Base-by-base conservation (phyloP, 2,329 filamentous ascomycete species). In the Aureobasidium subglaciale region DNA sequence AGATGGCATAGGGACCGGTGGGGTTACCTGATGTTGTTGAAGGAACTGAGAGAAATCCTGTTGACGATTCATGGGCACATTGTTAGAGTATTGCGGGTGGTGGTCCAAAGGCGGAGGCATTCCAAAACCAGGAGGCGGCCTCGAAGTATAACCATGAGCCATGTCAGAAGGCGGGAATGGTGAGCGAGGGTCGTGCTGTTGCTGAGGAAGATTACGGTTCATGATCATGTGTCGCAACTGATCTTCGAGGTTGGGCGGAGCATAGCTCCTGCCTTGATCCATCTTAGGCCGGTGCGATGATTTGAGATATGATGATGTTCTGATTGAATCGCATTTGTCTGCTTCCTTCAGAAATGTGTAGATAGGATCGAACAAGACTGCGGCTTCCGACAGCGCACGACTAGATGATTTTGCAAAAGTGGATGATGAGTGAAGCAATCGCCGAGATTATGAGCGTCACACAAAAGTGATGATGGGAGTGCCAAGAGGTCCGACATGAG, bases 211-310 rank as follows among this genome's bases (percentile, higher is more conserved):
- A 5, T 24, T 38, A 13, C 86, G 71, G 27, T 84, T 84, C 67
- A 87, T 77, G 58, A 87, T 84, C 67, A 87, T 77, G 58, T 72
- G 75, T 42, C 82, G 78, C 35, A 87, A 69, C 53, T 77, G 80
- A 48, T 79, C 74, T 63, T 87, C 83, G 7, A 85, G 70, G n/a
- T 27, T 54, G 15, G 24, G 35, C 10, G 48, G 32, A 25, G 34
- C 35, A 37, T 53, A 41, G 35, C 25, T 16, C 5, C 29, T 43
- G 37, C 29, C 38, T 43, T 40, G 27, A 29, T 59, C 56, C 61
- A 62, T 63, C 24, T 22, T 58, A 27, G 32, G 34, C 34, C 22
- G 34, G 10, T 37, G 22, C n/a, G 46, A 38, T 6, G 13, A 13
- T 15, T 25, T 49, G 29, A 22, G 30, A 37, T 45, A n/a, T 5